Conservation (phyloP, 768 basidiomycete species). For the Austroboletus eburneus region DNA sequence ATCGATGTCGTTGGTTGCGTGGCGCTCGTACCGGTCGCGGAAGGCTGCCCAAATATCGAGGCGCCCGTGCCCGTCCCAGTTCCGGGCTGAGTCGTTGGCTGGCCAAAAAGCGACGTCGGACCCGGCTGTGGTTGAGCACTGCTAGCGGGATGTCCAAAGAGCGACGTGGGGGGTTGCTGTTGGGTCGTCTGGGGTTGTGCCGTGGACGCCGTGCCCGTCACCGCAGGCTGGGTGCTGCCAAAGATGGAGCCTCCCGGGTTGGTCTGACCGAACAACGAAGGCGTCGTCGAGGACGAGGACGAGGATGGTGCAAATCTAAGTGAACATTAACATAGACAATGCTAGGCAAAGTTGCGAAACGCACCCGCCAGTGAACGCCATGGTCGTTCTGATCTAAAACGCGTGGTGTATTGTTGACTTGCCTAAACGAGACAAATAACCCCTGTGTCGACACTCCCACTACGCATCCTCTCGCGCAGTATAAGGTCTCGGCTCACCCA, state of each 20-base stretch:
- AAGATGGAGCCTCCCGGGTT: conserved; percentile 36
- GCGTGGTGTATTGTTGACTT: conserved; percentile 7
- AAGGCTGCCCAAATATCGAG: conserved; percentile 13
- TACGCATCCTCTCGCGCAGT: too few relatives aligned
- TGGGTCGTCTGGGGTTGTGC: conserved; percentile 20
- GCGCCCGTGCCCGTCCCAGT: neutral
- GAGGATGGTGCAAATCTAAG: conserved; percentile 38
- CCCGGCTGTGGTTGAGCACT: conserved; percentile 18
- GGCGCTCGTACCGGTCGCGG: conserved; percentile 5
- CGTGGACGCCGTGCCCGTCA: conserved; percentile 13
- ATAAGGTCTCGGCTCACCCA: too few relatives aligned
- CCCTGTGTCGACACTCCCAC: conserved; percentile 15
- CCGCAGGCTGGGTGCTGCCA: conserved; percentile 31
- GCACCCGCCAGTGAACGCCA: conserved; percentile 21
- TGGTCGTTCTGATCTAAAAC: conserved; percentile 5
- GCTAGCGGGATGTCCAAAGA: conserved; percentile 34
- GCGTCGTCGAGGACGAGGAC: conserved; percentile 41
- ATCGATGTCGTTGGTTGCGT: conserved; percentile 5
- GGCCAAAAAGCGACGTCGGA: conserved; percentile 28
- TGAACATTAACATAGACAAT: conserved; percentile 4
- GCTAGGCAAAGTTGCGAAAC: conserved; percentile 1
- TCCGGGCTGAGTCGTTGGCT: conserved; percentile 5
- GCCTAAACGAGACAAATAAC: conserved; percentile 5
- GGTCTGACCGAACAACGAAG: conserved; percentile 31
- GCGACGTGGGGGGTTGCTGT: conserved; percentile 20